Base-by-base conservation (phyloP, 805 yeast species). In the Nematodospora valgi region DNA sequence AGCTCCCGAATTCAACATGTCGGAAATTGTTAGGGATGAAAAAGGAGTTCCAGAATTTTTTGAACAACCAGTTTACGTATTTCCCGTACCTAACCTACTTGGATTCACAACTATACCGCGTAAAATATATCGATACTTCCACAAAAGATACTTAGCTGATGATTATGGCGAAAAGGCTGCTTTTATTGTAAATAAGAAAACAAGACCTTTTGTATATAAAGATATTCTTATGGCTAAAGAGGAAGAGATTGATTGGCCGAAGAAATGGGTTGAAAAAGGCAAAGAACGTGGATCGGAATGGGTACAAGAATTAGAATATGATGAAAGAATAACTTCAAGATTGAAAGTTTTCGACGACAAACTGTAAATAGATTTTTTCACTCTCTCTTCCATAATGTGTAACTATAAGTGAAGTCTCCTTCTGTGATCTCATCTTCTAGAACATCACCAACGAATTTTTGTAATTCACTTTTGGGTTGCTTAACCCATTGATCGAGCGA, bases 211-310 rank as follows among this genome's bases (percentile, higher is more conserved):
- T 49, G 62, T 55, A 34, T 59, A 35, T 42, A 56, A 66, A 30
- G 80, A 75, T 37, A 49, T 62, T 35, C 50, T 56, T 18, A 56
- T 63, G 39, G 75, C 74, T 11, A 51, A 54, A 13, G 77, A 67
- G 27, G 96, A 88, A 56, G 96, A 89, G 53, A 50, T 57, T 5
- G 91, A 86, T 45, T 91, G 97, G 97, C 96, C 96, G 10, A 58
- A 65, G 36, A 72, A 73, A 39, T 91, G 97, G 96, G 83, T 86
- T 22, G 71, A 78, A 45, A 72, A 70, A 39, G 95, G 96, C n/a
- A 54, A 59, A 30, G 83, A 77, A 34, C 82, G 78, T 45, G 64
- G 75, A 26, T 82, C 95, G 44, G 97, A 91, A 55, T 91, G 98
- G 98, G 78, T 82, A 37, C 78, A 79, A 51, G 89, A 82, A 18